Percentiles rank a stretch among this genome's conserved stretches.
Evolutionary conservation across 768 basidiomycete genomes (phyloP).

Genomic region (Tulasnella calospora): DNA sequence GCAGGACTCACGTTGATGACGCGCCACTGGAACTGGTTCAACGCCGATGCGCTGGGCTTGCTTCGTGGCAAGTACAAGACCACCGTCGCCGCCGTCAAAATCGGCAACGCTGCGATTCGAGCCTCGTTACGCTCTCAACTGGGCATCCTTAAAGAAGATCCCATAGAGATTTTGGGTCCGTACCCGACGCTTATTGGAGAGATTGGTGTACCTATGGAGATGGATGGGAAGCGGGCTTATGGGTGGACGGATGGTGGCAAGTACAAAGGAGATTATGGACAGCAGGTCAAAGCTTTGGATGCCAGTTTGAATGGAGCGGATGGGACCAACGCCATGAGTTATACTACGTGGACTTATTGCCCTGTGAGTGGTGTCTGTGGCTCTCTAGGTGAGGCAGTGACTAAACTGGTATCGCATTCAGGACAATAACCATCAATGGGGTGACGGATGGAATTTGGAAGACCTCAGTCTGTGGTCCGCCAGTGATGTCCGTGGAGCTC

Average conservation of each 20-base stretch:
- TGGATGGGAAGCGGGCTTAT: constrained; percentile 84
- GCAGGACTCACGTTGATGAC: constrained; percentile 77
- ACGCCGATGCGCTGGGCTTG: constrained; percentile 88
- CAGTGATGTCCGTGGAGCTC: constrained; percentile 52
- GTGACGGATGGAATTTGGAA: constrained; percentile 96
- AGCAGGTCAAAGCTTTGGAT: constrained; percentile 80
- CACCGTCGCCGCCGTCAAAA: constrained; percentile 63
- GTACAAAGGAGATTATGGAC: constrained; percentile 37
- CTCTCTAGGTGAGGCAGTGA: background rate
- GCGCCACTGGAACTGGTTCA: constrained; percentile 90
- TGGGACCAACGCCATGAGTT: constrained; percentile 67
- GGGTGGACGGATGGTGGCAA: constrained; percentile 64
- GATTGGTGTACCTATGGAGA: constrained; percentile 91
- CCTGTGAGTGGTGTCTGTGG: constrained; percentile 34
- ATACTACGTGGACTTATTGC: constrained; percentile 86
- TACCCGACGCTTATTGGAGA: constrained; percentile 94
- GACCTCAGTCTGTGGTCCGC: constrained; percentile 84
- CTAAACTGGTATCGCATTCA: constrained; percentile 29
- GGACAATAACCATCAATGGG: constrained; percentile 80
- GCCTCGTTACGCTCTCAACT: constrained; percentile 78
- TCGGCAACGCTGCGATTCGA: constrained; percentile 82
- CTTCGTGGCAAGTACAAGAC: constrained; percentile 73
- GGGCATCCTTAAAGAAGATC: constrained; percentile 69
- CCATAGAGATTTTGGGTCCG: constrained; percentile 50
- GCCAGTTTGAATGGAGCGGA: constrained; percentile 76